Conservation (phyloP, 441 rosid genomes). For the Populus hybrid region DNA sequence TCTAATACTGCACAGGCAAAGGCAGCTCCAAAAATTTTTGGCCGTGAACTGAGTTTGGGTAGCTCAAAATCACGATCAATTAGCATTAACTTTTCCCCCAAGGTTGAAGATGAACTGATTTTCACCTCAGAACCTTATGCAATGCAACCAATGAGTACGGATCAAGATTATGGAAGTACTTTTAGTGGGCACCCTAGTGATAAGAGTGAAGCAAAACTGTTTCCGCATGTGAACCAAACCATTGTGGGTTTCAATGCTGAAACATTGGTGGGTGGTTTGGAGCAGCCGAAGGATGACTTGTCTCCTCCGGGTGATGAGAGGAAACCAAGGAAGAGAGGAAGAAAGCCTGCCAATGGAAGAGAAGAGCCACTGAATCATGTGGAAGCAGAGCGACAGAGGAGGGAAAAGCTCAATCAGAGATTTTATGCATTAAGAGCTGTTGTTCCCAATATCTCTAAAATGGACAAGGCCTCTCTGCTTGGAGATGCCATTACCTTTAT, state of each 20-base stretch:
- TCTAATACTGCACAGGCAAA: conserved; percentile 40
- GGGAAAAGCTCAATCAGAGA: conserved; percentile 94
- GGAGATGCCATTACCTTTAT: conserved; percentile 92
- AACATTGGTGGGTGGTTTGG: conserved; percentile 35
- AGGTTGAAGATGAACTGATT: conserved; percentile 62
- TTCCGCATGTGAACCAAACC: conserved; percentile 39
- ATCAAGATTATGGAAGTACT: conserved; percentile 50
- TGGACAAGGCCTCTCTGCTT: conserved; percentile 93
- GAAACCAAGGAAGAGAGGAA: conserved; percentile 90
- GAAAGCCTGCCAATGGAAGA: conserved; percentile 94
- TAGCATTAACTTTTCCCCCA: conserved; percentile 76
- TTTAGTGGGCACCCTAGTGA: conserved; percentile 54
- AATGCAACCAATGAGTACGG: conserved; percentile 39
- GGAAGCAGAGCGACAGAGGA: conserved; percentile 96
- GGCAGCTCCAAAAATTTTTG: conserved; percentile 63
- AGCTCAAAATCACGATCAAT: conserved; percentile 55
- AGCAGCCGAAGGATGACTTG: conserved; percentile 53
- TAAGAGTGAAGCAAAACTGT: conserved; percentile 39
- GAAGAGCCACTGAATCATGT: conserved; percentile 97
- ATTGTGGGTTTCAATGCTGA: conserved; percentile 33
- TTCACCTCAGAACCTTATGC: conserved; percentile 46
- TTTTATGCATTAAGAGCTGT: conserved; percentile 92
- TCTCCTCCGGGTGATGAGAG: conserved; percentile 45
- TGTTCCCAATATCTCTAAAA: conserved; percentile 94
- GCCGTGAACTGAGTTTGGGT: conserved; percentile 75